Base-by-base conservation (phyloP, 2,329 filamentous ascomycete species). In the Pseudohalonectria lignicola region DNA sequence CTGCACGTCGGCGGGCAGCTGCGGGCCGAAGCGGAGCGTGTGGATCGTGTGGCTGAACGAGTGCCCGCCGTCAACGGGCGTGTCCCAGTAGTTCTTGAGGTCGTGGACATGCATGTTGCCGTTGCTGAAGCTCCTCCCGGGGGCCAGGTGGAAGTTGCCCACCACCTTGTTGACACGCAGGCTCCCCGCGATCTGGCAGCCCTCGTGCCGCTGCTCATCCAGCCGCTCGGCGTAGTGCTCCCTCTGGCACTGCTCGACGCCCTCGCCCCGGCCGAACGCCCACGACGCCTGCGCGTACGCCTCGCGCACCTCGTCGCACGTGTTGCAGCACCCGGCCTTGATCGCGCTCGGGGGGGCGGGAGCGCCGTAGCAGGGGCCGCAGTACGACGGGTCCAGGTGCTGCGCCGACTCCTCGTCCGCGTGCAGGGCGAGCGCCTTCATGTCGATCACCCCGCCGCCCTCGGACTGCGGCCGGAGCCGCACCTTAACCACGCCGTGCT, bases 101-200 rank as follows among this genome's bases (percentile, higher is more conserved):
- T 98, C 93, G 66, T 98, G 92, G 16, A 95, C 86, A 63, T 98
- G 92, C 76, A 96, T 82, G 65, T 94, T 94, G 48, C 86, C 87
- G 54, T 85, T 94, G 60, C 83, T 94, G 73, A 96, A 96, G 59
- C 82, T 90, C 62, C 90, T 86, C 51, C 92, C 92, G 1, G 92
- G 92, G 1, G 93, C 92, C 51, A 98, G 82, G 62, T 98, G 92
- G 73, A 98, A 98, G 67, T 98, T 98, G 40, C 92, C 92, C 39
- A 98, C 75, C 19, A 98, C 92, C 66, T 98, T 98, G 72, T 98
- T 98, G 48, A 98, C 93, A 34, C 86, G 84, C 49, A 98, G 75
- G 29, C 78, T 77, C 42, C 92, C 92, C 59, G 95, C 87, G 46
- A 98, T 83, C 36, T 92, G 85, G 63, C 92, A 98, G 42, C 92